phyloP scores from a whole-genome alignment of 371 early-diverging fungal genomes.

The Fennellomyces sp. region DNA sequence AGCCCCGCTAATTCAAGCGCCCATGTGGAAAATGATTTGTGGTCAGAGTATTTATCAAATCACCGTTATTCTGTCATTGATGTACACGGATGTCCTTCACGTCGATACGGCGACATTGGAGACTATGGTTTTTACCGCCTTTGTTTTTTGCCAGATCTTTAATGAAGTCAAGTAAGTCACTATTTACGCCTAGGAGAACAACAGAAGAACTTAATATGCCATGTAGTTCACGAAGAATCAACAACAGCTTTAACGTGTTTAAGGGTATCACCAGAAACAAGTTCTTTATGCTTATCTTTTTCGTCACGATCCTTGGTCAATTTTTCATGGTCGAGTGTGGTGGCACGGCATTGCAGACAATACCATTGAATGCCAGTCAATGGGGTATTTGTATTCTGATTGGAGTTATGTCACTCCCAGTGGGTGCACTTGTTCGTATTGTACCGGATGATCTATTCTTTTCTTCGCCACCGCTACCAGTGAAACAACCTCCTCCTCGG shows the following conservation, averaged over 20 bases:
- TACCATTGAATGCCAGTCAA: conserved; percentile 47
- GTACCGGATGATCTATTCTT: conserved; percentile 53
- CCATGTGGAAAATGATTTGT: conserved; percentile 78
- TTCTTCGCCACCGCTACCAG: neutral
- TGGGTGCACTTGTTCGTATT: conserved; percentile 72
- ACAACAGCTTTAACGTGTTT: conserved; percentile 68
- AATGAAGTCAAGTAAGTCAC: conserved; percentile 71
- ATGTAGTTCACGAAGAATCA: conserved; percentile 66
- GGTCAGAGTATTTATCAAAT: conserved; percentile 66
- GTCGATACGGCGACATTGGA: conserved; percentile 42
- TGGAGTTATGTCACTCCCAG: conserved; percentile 70
- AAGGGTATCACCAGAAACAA: conserved; percentile 54
- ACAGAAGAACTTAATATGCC: neutral
- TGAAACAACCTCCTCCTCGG: neutral
- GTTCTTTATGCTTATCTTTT: conserved; percentile 64
- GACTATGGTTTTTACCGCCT: conserved; percentile 76
- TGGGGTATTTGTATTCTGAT: conserved; percentile 72
- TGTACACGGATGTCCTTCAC: conserved; percentile 48
- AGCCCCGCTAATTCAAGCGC: conserved; percentile 62
- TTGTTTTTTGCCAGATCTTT: conserved; percentile 81
- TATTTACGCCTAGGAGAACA: neutral
- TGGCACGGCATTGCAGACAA: conserved; percentile 63
- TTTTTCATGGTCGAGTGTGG: conserved; percentile 66
- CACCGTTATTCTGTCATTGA: conserved; percentile 50
- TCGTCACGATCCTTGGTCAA: conserved; percentile 59